These are phyloP conservation scores for Calonectria henricotiae DNA, from an alignment of 2,329 filamentous ascomycete species.

Conservation along the genomic window DNA sequence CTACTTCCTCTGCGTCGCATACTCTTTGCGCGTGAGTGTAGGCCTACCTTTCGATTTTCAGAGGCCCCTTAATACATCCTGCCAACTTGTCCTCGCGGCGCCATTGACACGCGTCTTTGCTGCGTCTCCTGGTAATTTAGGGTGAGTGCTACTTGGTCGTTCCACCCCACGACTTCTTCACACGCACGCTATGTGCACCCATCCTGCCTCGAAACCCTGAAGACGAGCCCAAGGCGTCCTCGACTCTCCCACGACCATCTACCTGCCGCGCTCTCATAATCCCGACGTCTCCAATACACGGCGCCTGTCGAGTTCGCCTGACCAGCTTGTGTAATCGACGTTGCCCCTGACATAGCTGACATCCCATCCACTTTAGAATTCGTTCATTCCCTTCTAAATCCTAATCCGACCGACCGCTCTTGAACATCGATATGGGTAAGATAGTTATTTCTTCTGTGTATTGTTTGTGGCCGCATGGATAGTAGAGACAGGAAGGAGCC, in stretches of 20 bases:
- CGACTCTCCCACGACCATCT: slow-evolving; percentile 31
- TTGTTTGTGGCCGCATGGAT: slow-evolving; percentile 48
- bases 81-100: slow-evolving; percentile 52
- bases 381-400: slow-evolving; percentile 54
- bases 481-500: slow-evolving; percentile 50
- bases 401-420: slow-evolving; percentile 56
- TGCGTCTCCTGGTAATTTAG: slow-evolving; percentile 54
- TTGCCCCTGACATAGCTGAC: slow-evolving; percentile 53
- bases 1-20: slow-evolving; percentile 57
- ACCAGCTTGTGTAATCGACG: slow-evolving; percentile 47
- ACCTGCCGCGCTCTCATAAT: slow-evolving; percentile 34
- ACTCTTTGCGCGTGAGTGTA: slow-evolving; percentile 51
- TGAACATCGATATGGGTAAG: slow-evolving; percentile 64
- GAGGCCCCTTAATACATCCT: slow-evolving; percentile 50
- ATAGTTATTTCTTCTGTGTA: slow-evolving; percentile 55
- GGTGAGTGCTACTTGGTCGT: slow-evolving; percentile 50
- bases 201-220: slow-evolving; percentile 29
- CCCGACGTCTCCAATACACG: slow-evolving; percentile 33
- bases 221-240: slow-evolving; percentile 40
- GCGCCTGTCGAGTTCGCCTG: slow-evolving; percentile 32
- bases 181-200: slow-evolving; percentile 18
- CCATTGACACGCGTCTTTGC: slow-evolving; percentile 58
- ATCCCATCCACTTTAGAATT: slow-evolving; percentile 42
- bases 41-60: slow-evolving; percentile 44
- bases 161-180: slow-evolving; percentile 43